Evolutionary conservation across 1,284 basidiomycete species (phyloP), one percentile per base, ranked within the genome.

Genomic region (Moesziomyces parantarcticus): DNA sequence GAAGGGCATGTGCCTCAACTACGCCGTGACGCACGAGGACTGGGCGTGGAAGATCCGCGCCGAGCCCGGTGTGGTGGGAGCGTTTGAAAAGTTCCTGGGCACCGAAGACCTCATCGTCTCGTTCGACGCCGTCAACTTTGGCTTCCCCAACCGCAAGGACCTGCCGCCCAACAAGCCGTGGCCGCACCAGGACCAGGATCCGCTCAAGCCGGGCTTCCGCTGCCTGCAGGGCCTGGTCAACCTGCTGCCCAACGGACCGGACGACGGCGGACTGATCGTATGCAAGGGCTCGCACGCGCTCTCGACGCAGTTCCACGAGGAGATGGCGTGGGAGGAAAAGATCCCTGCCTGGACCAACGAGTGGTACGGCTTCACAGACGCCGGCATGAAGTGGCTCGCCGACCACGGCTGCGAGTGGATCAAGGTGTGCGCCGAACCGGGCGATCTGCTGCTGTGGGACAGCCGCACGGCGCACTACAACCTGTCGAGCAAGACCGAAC

Each of bases 161-260:
- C 36, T 76, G 23, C 25, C 57, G 54, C 82, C 51, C 43, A 70
- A 49, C 60, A 75, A 36, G 57, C 80, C 84, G 0, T 86, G 85
- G 85, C 84, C 82, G 9, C 85, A 85, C 75, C 76, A 82, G 43
- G 83, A 84, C 62, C 84, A 85, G 68, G 82, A 80, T 50, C 83
- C 85, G 18, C 54, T 68, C 41, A 75, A 84, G 42, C 75, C 77
- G 5, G 79, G 76, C 44, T 82, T 84, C 59, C 78, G 85, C 70
- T 85, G 85, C 61, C 75, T 85, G 7, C 85, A 86, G 60, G 85
- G 85, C 23, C 84, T 85, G 56, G 78, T 83, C 47, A 85, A 86
- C 64, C 75, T 85, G 22, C 67, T 67, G 42, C 62, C 80, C 29
- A 85, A 85, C 68, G 85, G 85, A 5, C 82, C 83, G 1, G 59